These are phyloP conservation scores for Fomitopsis pulvina DNA, from an alignment of 768 basidiomycete genomes.

Conservation along the genomic window DNA sequence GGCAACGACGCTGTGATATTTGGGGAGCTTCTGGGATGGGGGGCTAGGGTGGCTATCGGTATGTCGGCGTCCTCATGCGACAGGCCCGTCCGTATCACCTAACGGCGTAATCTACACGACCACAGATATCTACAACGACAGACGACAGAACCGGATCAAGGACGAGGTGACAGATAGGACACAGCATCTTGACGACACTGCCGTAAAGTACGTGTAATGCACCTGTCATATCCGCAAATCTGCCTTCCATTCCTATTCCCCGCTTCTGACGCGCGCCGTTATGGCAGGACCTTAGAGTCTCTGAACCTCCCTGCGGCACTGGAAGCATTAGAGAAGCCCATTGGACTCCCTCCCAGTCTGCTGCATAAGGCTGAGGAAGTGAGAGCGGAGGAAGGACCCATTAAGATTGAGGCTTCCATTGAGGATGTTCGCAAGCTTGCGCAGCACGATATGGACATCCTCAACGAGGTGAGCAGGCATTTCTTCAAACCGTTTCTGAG, in stretches of 20 bases:
- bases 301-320: slow-evolving; percentile 81
- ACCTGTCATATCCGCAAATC: not conserved
- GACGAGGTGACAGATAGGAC: slow-evolving; percentile 58
- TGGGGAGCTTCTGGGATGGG: slow-evolving; percentile 73
- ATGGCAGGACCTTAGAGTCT: slow-evolving; percentile 51
- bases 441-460: slow-evolving; percentile 46
- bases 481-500: not conserved
- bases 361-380: slow-evolving; percentile 84
- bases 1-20: slow-evolving; percentile 59
- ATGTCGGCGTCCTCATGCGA: slow-evolving; percentile 18
- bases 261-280: not conserved
- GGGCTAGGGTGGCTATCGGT: slow-evolving; percentile 88
- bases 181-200: slow-evolving; percentile 54
- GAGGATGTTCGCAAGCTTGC: slow-evolving; percentile 68
- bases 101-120: not conserved
- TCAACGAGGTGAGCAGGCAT: slow-evolving; percentile 61
- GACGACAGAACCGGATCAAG: slow-evolving; percentile 63
- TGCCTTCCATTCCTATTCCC: not conserved
- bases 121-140: slow-evolving; percentile 79
- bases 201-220: slow-evolving; percentile 57
- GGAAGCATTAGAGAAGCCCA: slow-evolving; percentile 81
- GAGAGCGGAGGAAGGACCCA: slow-evolving; percentile 67
- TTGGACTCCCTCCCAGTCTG: slow-evolving; percentile 85
- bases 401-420: slow-evolving; percentile 62
- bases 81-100: not conserved